These are phyloP conservation scores for Warburgia ugandensis DNA, from an alignment of 164 flowering plant genomes.

Conservation along the genomic window DNA sequence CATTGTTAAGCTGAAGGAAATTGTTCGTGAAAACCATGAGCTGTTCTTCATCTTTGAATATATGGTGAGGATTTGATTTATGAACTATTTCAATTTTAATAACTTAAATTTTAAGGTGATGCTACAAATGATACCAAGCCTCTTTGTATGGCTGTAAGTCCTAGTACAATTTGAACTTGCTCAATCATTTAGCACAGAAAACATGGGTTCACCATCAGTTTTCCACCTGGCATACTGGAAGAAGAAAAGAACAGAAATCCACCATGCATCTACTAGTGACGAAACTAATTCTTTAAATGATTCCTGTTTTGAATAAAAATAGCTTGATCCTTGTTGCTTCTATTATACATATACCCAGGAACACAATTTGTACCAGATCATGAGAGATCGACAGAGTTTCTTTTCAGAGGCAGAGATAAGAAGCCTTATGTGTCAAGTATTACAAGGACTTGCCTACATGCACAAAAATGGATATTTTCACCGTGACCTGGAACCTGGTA, in stretches of 20 bases:
- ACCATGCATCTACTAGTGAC: too few species aligned
- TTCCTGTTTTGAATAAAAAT: background rate
- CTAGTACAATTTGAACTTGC: too few species aligned
- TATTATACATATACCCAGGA: constrained; percentile 35
- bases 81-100: too few species aligned
- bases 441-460: constrained; percentile 73
- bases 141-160: too few species aligned
- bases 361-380: constrained; percentile 66
- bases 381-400: constrained; percentile 43
- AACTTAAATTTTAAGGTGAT: too few species aligned
- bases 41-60: constrained; percentile 75
- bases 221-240: too few species aligned
- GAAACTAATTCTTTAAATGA: too few species aligned
- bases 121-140: too few species aligned
- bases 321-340: constrained; percentile 2
- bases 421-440: constrained; percentile 56
- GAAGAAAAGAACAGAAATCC: too few species aligned
- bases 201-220: too few species aligned
- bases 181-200: too few species aligned
- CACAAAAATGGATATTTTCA: constrained; percentile 76
- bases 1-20: constrained; percentile 70
- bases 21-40: constrained; percentile 69
- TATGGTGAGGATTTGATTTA: constrained; percentile 47
- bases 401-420: constrained; percentile 70
- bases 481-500: constrained; percentile 88